These are phyloP conservation scores for Cercospora sp. DNA, from an alignment of 2,329 filamentous ascomycete species.

Conservation along the genomic window DNA sequence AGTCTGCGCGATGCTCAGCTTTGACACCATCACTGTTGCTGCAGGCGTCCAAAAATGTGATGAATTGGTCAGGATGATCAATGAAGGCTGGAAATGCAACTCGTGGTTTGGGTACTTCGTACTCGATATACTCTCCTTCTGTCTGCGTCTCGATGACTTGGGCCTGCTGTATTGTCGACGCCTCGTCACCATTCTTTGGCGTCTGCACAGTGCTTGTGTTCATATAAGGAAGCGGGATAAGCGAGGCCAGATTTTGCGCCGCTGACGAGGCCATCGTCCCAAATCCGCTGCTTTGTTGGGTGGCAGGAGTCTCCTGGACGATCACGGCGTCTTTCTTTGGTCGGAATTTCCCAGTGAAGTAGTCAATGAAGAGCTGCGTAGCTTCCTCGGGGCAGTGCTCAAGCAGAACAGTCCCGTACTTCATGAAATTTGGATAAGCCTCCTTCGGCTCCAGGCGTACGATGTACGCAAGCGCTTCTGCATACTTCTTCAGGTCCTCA, in stretches of 20 bases:
- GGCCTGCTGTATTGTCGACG: conserved; percentile 56
- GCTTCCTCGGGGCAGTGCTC: conserved; percentile 81
- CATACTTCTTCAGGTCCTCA: conserved; percentile 89
- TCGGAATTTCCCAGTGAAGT: conserved; percentile 83
- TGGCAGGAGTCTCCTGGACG: conserved; percentile 47
- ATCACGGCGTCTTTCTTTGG: conserved; percentile 67
- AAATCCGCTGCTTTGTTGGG: conserved; percentile 37
- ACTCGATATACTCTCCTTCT: conserved; percentile 59
- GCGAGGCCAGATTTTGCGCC: conserved; percentile 80
- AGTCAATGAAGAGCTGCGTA: conserved; percentile 87
- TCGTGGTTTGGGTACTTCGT: conserved; percentile 77
- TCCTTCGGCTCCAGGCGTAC: conserved; percentile 80
- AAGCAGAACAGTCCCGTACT: conserved; percentile 87
- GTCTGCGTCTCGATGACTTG: conserved; percentile 55
- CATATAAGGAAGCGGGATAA: conserved; percentile 85
- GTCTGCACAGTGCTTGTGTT: conserved; percentile 61
- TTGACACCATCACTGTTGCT: conserved; percentile 70
- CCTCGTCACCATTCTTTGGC: conserved; percentile 44
- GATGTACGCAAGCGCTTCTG: conserved; percentile 86
- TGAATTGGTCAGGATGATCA: conserved; percentile 88
- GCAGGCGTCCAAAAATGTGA: conserved; percentile 87
- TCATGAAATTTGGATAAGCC: conserved; percentile 88
- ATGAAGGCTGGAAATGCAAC: conserved; percentile 96
- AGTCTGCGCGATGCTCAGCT: conserved; percentile 74
- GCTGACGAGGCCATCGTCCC: conserved; percentile 65